Base-by-base conservation (phyloP, 768 basidiomycete genomes). In the Boletus sp. region DNA sequence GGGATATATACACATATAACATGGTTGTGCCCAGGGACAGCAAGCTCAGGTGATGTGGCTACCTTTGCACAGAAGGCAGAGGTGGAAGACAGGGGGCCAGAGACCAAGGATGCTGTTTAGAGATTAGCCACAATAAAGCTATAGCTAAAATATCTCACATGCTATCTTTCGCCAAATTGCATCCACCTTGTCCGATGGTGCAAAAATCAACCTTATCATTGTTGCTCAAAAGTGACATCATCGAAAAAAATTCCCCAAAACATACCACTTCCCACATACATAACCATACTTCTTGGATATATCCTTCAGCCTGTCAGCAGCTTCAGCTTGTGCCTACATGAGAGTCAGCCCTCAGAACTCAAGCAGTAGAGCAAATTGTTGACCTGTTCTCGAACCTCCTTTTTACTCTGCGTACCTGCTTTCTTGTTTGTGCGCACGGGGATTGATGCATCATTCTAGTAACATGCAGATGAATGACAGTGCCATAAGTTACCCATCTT, bases 1-100 rank as follows among this genome's bases (percentile, higher is more conserved):
- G 89, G 87, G 18, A 90, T 66, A 62, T 90, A 90, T 15, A 91
- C 61, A 62, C 87, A 89, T 32, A 91, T 81, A 29, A 89, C 70
- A 64, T 89, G 89, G 60, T 83, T 83, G 50, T 82, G 70, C 35
- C 81, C 77, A 18, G 80, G 66, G 15, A 57, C 74, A 48, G 82
- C 80, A 45, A 72, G 69, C 50, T 73, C 69, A 0, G 84, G 80
- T 28, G 78, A 82, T 1, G 89, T 91, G 2, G 89, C 77, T 7
- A 89, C 89, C 69, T 90, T 90, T 14, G 82, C 78, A 32, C 76
- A 64, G 56, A 67, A 77, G 18, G 82, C 85, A n/a, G 73, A 61
- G 7, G 89, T 89, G 1, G 76, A 71, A 2, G 83, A 75, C 5
- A 91, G 73, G 17, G 86, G 82, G 0, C 89, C 89, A 18, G 81